Conservation (phyloP, 768 basidiomycete genomes). For the Polyporus arcularius region DNA sequence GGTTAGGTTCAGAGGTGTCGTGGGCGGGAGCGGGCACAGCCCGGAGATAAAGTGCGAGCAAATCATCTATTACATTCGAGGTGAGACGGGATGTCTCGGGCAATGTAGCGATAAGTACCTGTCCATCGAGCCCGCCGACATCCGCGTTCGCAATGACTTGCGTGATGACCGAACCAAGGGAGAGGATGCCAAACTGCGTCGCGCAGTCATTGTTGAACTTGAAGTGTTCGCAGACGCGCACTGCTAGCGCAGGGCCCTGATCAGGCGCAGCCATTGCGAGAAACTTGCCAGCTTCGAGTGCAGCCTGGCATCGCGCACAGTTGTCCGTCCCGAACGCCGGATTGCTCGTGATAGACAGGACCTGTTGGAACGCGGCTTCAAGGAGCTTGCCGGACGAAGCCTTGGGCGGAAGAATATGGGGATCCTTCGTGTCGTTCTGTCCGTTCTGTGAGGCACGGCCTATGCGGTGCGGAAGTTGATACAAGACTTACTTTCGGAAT, state of each 20-base stretch:
- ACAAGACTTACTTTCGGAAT: conserved; percentile 48
- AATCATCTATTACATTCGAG: background rate
- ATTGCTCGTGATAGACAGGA: conserved; percentile 55
- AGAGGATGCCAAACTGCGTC: conserved; percentile 45
- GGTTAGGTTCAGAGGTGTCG: conserved; percentile 61
- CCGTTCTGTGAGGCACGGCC: background rate
- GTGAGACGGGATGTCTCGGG: no score
- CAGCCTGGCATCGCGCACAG: conserved; percentile 62
- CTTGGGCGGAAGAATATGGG: conserved; percentile 63
- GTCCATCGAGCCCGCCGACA: conserved; percentile 72
- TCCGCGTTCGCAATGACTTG: conserved; percentile 74
- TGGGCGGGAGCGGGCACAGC: conserved; percentile 57
- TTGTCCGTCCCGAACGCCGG: conserved; percentile 52
- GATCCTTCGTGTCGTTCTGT: conserved; percentile 59
- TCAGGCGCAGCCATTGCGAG: conserved; percentile 63
- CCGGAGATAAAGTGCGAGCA: conserved; percentile 41
- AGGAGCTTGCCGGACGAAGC: conserved; percentile 50
- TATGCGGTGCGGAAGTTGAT: background rate
- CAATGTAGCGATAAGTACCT: conserved; percentile 41
- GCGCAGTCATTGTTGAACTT: conserved; percentile 50
- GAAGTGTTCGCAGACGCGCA: conserved; percentile 62
- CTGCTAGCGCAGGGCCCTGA: conserved; percentile 56
- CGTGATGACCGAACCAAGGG: conserved; percentile 61
- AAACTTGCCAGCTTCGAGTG: conserved; percentile 65
- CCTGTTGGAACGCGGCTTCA: conserved; percentile 54